Base-by-base conservation (phyloP, 108 stramenopile species). In the Hondaea fermentalgiana region DNA sequence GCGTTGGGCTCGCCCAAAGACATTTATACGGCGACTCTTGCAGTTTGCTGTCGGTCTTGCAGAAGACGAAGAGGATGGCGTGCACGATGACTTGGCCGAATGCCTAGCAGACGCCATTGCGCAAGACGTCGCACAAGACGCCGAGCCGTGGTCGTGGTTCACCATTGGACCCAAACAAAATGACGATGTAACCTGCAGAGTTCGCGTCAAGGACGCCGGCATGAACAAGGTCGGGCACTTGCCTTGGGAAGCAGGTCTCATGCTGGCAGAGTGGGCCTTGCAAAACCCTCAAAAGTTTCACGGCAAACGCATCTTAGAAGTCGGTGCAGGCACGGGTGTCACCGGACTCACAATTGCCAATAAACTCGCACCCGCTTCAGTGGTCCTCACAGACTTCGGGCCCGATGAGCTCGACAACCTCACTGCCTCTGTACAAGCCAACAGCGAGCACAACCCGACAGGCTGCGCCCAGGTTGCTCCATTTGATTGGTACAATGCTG, bases 241-340 rank as follows among this genome's bases (percentile, higher is more conserved):
- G 3, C 76, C 76, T 12, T 83, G 76, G 76, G 76, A 87, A 4
- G 88, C 58, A 35, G 88, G 60, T 3, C 8, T 88, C 60, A 53
- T 88, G 58, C 88, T 88, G 14, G 88, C 60, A 10, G 60, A 60
- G 25, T 88, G 12, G 17, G 60, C 60, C 25, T 25, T 64, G 58
- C 10, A 19, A 29, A 6, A 35, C 64, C 88, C 88, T 16, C 8
- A 44, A 5, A 8, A 8, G 6, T 64, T 89, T 53, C 12, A 5
- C 5, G 89, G 87, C 59, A 76, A 55, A 42, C 57, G 35, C 45
- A 58, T 89, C 5, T 12, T 89, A 16, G 89, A 89, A 45, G 58
- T 89, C 23, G 89, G 89, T 44, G 72, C 72, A 5, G 89, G 89
- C 58, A 89, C 76, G 6, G 89, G 89, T 4, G 21, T 87, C 44